These are phyloP conservation scores for Fusarium chlamydosporum DNA, from an alignment of 2,329 filamentous ascomycete genomes.

Conservation along the genomic window DNA sequence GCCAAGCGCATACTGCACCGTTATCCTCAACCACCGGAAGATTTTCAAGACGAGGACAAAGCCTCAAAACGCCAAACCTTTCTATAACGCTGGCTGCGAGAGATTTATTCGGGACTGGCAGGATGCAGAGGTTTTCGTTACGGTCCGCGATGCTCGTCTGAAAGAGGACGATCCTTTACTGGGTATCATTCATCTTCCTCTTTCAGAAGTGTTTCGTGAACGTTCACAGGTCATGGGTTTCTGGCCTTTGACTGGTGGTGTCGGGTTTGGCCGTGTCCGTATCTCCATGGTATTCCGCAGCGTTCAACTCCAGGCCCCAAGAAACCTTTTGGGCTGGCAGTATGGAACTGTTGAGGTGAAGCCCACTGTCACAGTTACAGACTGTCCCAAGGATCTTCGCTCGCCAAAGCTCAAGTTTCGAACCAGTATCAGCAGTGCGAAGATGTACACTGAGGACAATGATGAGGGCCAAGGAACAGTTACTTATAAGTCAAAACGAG, in stretches of 20 bases:
- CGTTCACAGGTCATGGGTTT: slow-evolving; percentile 74
- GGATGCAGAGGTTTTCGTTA: slow-evolving; percentile 75
- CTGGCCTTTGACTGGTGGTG: slow-evolving; percentile 77
- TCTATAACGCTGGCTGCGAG: slow-evolving; percentile 83
- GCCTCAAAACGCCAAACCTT: slow-evolving; percentile 82
- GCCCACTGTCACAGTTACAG: slow-evolving; percentile 61
- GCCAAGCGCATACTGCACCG: slow-evolving; percentile 78
- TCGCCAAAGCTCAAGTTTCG: slow-evolving; percentile 71
- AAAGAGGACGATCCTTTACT: slow-evolving; percentile 79
- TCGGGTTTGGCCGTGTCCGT: slow-evolving; percentile 78
- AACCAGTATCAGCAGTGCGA: slow-evolving; percentile 69
- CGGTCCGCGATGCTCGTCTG: slow-evolving; percentile 75
- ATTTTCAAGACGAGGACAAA: slow-evolving; percentile 80
- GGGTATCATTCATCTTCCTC: slow-evolving; percentile 77
- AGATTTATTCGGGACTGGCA: slow-evolving; percentile 78
- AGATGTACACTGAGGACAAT: slow-evolving; percentile 64
- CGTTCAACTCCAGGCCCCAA: slow-evolving; percentile 72
- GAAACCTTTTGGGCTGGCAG: slow-evolving; percentile 75
- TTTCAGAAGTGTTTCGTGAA: slow-evolving; percentile 72
- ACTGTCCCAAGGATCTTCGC: slow-evolving; percentile 63
- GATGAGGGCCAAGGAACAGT: slow-evolving; percentile 54
- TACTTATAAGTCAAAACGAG: slow-evolving; percentile 68
- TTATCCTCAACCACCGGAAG: slow-evolving; percentile 80
- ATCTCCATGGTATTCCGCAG: slow-evolving; percentile 82
- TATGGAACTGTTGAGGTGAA: slow-evolving; percentile 77